Conservation (phyloP, 2,329 filamentous ascomycete species). For the Ilyonectria destructans region DNA sequence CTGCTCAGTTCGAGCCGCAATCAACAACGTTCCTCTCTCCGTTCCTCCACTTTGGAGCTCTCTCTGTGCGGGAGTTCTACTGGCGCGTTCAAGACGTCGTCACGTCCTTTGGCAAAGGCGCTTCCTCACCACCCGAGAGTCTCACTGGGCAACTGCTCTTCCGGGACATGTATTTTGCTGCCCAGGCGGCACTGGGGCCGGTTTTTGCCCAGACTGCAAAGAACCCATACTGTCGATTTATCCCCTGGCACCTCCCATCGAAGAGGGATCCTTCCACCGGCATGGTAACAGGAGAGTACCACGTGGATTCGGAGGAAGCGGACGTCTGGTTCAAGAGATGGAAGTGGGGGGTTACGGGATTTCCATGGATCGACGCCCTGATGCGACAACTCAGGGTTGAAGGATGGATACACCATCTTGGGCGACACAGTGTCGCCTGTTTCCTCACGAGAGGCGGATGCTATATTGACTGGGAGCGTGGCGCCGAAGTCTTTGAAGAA, state of each 20-base stretch:
- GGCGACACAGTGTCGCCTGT: constrained; percentile 83
- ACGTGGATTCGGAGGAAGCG: constrained; percentile 74
- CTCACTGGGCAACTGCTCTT: constrained; percentile 83
- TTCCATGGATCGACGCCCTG: constrained; percentile 86
- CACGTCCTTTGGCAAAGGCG: constrained; percentile 68
- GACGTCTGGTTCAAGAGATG: constrained; percentile 79
- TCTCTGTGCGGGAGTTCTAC: constrained; percentile 82
- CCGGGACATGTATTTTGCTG: constrained; percentile 88
- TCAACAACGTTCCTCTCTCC: constrained; percentile 83
- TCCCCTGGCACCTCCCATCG: constrained; percentile 84
- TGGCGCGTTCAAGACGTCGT: constrained; percentile 79
- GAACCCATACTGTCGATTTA: constrained; percentile 80
- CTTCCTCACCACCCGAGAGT: constrained; percentile 77
- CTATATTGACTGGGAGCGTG: constrained; percentile 85
- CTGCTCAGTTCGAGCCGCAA: constrained; percentile 81
- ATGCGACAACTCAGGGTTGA: constrained; percentile 82
- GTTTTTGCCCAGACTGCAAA: constrained; percentile 76
- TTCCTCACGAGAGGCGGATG: constrained; percentile 87
- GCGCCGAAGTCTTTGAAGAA: constrained; percentile 85
- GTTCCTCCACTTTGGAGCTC: constrained; percentile 81
- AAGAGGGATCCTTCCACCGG: constrained; percentile 64
- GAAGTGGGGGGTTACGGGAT: constrained; percentile 80
- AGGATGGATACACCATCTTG: constrained; percentile 87
- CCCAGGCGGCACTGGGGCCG: constrained; percentile 78
- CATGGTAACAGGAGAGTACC: constrained; percentile 72